phyloP scores from a whole-genome alignment of 2,329 filamentous ascomycete species.

The Aspergillus proliferans region DNA sequence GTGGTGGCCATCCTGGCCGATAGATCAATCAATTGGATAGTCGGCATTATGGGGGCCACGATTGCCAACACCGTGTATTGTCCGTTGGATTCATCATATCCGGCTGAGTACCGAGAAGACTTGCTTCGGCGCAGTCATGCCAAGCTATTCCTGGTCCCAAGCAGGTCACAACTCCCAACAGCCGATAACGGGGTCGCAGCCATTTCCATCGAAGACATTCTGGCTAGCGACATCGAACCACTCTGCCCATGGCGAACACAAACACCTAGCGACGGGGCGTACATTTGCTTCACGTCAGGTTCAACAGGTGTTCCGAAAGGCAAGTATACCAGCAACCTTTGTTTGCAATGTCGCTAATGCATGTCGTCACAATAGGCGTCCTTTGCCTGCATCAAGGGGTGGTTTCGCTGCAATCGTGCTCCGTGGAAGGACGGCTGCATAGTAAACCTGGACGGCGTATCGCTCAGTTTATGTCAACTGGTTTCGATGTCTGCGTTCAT shows the following conservation, averaged over 20 bases:
- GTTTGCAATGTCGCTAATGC: background rate
- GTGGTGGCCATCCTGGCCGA: conserved; percentile 8
- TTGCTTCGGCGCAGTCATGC: background rate
- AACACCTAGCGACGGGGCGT: conserved; percentile 20
- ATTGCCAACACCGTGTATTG: conserved; percentile 6
- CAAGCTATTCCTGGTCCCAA: conserved; percentile 1
- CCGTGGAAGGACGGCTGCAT: conserved; percentile 25
- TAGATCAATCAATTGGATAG: conserved; percentile 12
- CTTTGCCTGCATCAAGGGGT: conserved; percentile 29
- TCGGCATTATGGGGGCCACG: conserved; percentile 4
- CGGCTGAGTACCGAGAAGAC: background rate
- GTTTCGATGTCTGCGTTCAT: conserved; percentile 42
- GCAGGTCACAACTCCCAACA: background rate
- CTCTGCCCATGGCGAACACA: background rate
- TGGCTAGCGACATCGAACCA: background rate
- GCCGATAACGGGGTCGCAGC: background rate
- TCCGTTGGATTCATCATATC: conserved; percentile 17
- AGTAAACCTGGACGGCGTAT: conserved; percentile 28
- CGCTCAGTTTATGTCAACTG: conserved; percentile 39
- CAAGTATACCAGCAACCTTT: background rate
- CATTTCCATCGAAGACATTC: background rate
- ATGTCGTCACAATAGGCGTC: conserved; percentile 3
- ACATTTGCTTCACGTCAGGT: conserved; percentile 42
- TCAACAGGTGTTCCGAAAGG: conserved; percentile 13
- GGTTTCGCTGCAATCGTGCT: conserved; percentile 30